Percentiles rank a stretch among this genome's conserved stretches.
These are phyloP conservation scores for Cryomyces minteri DNA, from an alignment of 495 filamentous ascomycete species.

Conservation along the genomic window DNA sequence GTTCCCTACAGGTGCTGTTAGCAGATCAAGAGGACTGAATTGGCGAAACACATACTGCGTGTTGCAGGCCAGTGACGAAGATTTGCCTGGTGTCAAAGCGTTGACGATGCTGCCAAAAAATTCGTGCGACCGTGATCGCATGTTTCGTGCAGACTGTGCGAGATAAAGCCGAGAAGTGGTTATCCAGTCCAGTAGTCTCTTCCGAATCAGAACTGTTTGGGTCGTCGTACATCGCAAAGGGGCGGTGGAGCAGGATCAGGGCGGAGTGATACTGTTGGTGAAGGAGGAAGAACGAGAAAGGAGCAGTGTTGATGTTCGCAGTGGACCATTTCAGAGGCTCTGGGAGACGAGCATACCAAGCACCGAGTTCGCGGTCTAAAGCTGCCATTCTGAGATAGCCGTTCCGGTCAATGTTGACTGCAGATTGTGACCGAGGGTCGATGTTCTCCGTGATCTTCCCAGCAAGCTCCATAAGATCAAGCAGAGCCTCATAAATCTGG, in stretches of 20 bases:
- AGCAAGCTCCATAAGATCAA: slow-evolving; percentile 34
- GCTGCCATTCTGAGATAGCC: slow-evolving; percentile 27
- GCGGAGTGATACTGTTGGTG: slow-evolving; percentile 33
- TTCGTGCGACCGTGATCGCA: slow-evolving; percentile 28
- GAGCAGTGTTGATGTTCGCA: slow-evolving; percentile 28
- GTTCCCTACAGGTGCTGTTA: slow-evolving; percentile 14
- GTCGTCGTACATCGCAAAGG: slow-evolving; percentile 28
- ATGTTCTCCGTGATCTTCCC: slow-evolving; percentile 27
- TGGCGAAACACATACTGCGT: slow-evolving; percentile 15
- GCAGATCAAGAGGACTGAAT: too few species aligned
- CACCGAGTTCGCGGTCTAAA: slow-evolving; percentile 29
- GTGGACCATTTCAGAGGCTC: slow-evolving; percentile 28
- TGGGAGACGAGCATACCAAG: slow-evolving; percentile 31
- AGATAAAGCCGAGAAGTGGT: slow-evolving; percentile 22
- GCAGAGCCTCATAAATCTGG: slow-evolving; percentile 25
- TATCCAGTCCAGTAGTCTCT: slow-evolving; percentile 17
- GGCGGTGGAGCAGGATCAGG: slow-evolving; percentile 30
- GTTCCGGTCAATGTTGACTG: slow-evolving; percentile 19
- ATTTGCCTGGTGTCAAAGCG: slow-evolving; percentile 29
- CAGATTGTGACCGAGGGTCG: slow-evolving; percentile 7
- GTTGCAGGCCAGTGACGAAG: slow-evolving; percentile 27
- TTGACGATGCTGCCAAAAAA: slow-evolving; percentile 32
- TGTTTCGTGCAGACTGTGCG: slow-evolving; percentile 32
- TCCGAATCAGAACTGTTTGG: slow-evolving; percentile 8
- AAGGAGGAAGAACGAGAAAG: slow-evolving; percentile 30